Percentiles rank a stretch among this genome's conserved stretches.
Evolutionary conservation across 768 basidiomycete genomes (phyloP).

Genomic region (Tephrocybe sp.): DNA sequence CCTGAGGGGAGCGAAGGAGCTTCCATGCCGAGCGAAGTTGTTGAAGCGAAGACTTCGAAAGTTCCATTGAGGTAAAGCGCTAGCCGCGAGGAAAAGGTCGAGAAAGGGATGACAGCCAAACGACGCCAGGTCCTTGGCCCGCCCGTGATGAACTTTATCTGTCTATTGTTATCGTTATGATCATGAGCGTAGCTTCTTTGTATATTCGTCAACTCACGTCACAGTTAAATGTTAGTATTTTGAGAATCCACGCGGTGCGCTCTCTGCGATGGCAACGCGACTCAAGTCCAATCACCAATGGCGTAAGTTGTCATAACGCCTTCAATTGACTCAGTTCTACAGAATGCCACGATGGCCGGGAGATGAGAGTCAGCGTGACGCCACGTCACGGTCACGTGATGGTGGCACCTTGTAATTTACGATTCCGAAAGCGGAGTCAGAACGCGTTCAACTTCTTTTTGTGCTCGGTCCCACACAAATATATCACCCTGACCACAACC

Average conservation of each 20-base stretch:
- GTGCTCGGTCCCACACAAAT: background rate
- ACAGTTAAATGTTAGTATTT: background rate
- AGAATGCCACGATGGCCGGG: background rate
- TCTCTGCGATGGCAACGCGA: too few relatives aligned
- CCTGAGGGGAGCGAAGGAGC: slow-evolving; percentile 22
- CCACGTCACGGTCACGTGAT: slow-evolving; percentile 10
- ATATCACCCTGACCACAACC: background rate
- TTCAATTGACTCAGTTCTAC: background rate
- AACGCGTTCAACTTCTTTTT: background rate
- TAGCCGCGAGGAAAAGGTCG: background rate
- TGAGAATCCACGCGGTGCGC: too few relatives aligned
- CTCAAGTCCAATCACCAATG: too few relatives aligned
- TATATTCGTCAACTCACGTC: background rate
- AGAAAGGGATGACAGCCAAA: background rate
- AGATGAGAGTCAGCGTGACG: background rate
- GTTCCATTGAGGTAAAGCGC: slow-evolving; percentile 14
- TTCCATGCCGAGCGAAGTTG: background rate
- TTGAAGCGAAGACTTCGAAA: slow-evolving; percentile 17
- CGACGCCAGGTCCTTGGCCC: slow-evolving; percentile 14
- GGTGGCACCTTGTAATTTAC: slow-evolving; percentile 1
- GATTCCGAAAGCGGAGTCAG: slow-evolving; percentile 8
- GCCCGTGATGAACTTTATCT: background rate
- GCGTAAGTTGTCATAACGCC: background rate
- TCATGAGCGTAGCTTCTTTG: background rate
- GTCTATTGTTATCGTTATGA: slow-evolving; percentile 18